Conservation (phyloP, 495 filamentous ascomycete species). For the Penicillium chermesinum region DNA sequence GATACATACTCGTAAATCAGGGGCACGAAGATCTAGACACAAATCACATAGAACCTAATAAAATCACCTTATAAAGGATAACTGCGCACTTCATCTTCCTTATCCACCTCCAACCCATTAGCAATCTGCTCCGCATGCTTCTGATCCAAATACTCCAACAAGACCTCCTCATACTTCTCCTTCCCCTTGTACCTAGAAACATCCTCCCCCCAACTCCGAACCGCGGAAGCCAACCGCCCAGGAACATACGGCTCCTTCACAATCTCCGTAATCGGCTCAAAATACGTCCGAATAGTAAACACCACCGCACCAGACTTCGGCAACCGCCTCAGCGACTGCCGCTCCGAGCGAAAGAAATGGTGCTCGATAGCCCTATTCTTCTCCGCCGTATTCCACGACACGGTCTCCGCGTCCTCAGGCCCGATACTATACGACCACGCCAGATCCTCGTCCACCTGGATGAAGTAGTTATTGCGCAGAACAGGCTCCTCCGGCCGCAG, state of each 20-base stretch:
- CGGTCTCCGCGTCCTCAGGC: slow-evolving; percentile 57
- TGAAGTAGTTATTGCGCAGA: slow-evolving; percentile 67
- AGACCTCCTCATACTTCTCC: slow-evolving; percentile 70
- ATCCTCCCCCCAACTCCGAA: slow-evolving; percentile 84
- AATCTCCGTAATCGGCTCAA: slow-evolving; percentile 63
- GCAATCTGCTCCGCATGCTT: slow-evolving; percentile 74
- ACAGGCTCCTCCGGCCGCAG: slow-evolving; percentile 62
- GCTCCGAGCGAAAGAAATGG: slow-evolving; percentile 75
- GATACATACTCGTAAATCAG: neutral
- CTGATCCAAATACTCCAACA: slow-evolving; percentile 77
- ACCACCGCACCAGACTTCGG: slow-evolving; percentile 71
- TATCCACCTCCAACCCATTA: slow-evolving; percentile 55
- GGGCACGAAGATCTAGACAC: too few relatives aligned
- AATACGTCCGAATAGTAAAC: slow-evolving; percentile 78
- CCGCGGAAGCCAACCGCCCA: slow-evolving; percentile 63
- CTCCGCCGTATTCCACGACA: slow-evolving; percentile 72
- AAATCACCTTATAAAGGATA: slow-evolving; percentile 33
- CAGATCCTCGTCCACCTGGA: slow-evolving; percentile 70
- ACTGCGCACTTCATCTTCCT: slow-evolving; percentile 53
- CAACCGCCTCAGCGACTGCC: slow-evolving; percentile 70
- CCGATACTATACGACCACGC: slow-evolving; percentile 74
- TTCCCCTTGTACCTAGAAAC: slow-evolving; percentile 80
- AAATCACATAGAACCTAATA: neutral
- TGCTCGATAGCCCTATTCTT: slow-evolving; percentile 70
- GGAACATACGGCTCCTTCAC: slow-evolving; percentile 66